phyloP scores from a whole-genome alignment of 2,329 filamentous ascomycete genomes.

The Microthyrium microscopicum region DNA sequence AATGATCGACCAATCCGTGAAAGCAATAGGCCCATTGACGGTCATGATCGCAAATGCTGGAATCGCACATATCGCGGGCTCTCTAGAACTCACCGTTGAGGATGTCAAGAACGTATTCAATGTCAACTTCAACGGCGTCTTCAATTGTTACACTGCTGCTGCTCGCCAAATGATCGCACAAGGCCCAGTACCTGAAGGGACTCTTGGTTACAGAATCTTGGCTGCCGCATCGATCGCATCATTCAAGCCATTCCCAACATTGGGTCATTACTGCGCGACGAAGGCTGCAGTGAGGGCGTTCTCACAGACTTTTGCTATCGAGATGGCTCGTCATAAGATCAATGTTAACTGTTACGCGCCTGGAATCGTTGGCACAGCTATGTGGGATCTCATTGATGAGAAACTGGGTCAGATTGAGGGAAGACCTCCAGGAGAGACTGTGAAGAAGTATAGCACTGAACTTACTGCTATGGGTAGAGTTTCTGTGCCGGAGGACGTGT shows the following conservation, averaged over 20 bases:
- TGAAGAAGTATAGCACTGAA: constrained; percentile 37
- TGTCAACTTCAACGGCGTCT: constrained; percentile 48
- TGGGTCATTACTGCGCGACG: constrained; percentile 45
- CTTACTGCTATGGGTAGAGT: constrained; percentile 40
- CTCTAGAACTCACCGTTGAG: constrained; percentile 39
- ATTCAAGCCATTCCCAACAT: constrained; percentile 41
- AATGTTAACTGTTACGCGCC: constrained; percentile 52
- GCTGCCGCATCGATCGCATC: constrained; percentile 31
- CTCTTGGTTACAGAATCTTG: background rate
- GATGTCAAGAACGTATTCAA: constrained; percentile 44
- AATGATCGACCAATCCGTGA: constrained; percentile 36
- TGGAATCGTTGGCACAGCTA: constrained; percentile 48
- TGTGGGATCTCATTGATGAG: constrained; percentile 55
- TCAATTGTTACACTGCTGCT: constrained; percentile 46
- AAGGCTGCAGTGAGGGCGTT: constrained; percentile 53
- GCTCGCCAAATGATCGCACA: constrained; percentile 50
- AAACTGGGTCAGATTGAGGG: constrained; percentile 37
- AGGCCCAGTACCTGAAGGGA: constrained; percentile 11
- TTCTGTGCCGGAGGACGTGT: constrained; percentile 46
- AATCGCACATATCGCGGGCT: constrained; percentile 34
- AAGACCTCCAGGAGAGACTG: constrained; percentile 33
- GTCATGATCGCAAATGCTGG: constrained; percentile 39
- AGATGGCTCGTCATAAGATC: constrained; percentile 46
- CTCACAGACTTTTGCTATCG: constrained; percentile 49
- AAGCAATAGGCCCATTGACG: constrained; percentile 33